A percentile compares a stretch with the other conserved stretches of the same genome.
Conservation (phyloP, 208 protist species). For the Crithidia acanthocephali region DNA sequence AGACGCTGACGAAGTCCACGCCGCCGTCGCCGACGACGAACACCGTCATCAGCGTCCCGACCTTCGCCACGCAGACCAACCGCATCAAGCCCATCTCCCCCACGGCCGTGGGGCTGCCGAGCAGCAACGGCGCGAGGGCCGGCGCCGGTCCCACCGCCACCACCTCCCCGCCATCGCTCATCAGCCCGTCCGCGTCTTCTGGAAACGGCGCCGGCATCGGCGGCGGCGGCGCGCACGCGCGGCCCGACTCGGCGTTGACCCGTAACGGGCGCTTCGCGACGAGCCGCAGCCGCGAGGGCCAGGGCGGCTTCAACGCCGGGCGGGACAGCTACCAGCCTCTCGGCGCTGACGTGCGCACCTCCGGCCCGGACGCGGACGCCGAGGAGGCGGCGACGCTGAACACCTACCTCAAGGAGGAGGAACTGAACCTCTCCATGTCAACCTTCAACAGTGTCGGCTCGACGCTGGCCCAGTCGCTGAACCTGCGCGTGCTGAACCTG, state of each 20-base stretch:
- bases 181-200: not conserved
- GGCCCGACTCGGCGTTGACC: constrained; percentile 16
- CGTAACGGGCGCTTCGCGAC: constrained; percentile 31
- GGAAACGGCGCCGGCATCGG: not conserved
- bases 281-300: constrained; percentile 16
- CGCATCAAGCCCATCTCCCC: not conserved
- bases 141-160: not conserved
- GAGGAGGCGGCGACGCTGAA: constrained; percentile 37
- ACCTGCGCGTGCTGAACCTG: constrained; percentile 54
- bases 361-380: not conserved
- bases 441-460: constrained; percentile 51
- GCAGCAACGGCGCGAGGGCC: too few relatives aligned
- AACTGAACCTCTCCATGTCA: constrained; percentile 65
- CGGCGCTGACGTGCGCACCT: not conserved
- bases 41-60: not conserved
- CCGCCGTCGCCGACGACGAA: constrained; percentile 1
- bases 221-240: constrained; percentile 3
- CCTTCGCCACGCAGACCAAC: not conserved
- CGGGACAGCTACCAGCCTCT: not conserved
- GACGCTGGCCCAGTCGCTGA: constrained; percentile 39
- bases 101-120: not conserved
- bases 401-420: constrained; percentile 42
- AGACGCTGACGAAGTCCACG: not conserved
- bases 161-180: not conserved
- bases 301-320: not conserved